phyloP scores from a whole-genome alignment of 371 early-diverging fungal genomes.

The Dichotomocladium elegans region DNA sequence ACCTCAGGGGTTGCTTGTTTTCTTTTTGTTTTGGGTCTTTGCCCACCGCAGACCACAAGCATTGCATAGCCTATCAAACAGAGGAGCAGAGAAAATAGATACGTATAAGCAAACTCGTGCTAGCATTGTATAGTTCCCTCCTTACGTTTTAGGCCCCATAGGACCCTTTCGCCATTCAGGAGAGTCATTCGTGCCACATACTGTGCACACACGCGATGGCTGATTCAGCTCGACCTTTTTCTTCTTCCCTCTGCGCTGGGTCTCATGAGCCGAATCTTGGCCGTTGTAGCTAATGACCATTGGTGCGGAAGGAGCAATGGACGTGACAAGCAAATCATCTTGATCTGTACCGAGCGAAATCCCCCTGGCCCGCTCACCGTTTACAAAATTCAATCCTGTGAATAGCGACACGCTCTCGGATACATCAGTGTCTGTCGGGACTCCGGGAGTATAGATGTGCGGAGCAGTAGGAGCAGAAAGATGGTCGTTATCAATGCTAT shows the following conservation, averaged over 20 bases:
- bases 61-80: slow-evolving; percentile 43
- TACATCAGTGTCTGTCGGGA: slow-evolving; percentile 13
- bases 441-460: slow-evolving; percentile 32
- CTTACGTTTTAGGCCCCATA: slow-evolving; percentile 65
- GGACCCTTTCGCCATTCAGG: slow-evolving; percentile 87
- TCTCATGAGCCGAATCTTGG: neutral
- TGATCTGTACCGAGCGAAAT: slow-evolving; percentile 27
- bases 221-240: slow-evolving; percentile 20
- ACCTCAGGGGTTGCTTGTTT: neutral
- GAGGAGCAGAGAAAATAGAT: neutral
- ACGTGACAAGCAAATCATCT: slow-evolving; percentile 16
- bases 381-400: slow-evolving; percentile 31
- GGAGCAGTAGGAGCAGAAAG: slow-evolving; percentile 4
- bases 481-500: neutral
- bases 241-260: neutral
- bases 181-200: slow-evolving; percentile 72
- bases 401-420: slow-evolving; percentile 25
- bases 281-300: slow-evolving; percentile 10
- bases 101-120: neutral
- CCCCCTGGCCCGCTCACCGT: slow-evolving; percentile 32
- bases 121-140: neutral
- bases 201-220: slow-evolving; percentile 24
- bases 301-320: slow-evolving; percentile 2
- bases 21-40: slow-evolving; percentile 24
- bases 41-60: slow-evolving; percentile 52